These are phyloP conservation scores for Backusella mclennaniae DNA, from an alignment of 192 early-diverging fungal species.

Conservation along the genomic window DNA sequence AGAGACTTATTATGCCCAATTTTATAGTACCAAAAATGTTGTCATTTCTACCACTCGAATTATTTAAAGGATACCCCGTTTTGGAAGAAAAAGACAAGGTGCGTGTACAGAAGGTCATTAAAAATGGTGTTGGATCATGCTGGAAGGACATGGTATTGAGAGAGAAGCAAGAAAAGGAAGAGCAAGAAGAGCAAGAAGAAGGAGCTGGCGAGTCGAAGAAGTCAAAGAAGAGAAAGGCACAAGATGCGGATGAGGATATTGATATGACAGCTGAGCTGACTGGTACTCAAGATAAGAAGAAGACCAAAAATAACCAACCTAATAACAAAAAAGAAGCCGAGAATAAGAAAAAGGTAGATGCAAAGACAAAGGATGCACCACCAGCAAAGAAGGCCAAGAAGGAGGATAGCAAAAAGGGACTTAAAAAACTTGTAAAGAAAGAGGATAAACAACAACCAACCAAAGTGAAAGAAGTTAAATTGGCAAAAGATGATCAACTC, in stretches of 20 bases:
- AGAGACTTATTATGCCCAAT: not conserved
- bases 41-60: constrained; percentile 44
- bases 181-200: not conserved
- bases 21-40: constrained; percentile 43
- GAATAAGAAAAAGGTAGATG: not conserved
- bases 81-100: constrained; percentile 46
- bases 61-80: constrained; percentile 45
- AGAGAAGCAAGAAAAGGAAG: constrained; percentile 8
- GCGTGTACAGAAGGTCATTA: constrained; percentile 41
- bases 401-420: not conserved
- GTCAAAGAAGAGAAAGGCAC: constrained; percentile 24
- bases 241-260: constrained; percentile 7
- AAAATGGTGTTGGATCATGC: constrained; percentile 36
- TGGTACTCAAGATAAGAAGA: constrained; percentile 14
- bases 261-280: constrained; percentile 25
- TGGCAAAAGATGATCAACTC: constrained; percentile 21
- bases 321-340: not conserved
- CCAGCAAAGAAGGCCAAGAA: not conserved
- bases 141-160: constrained; percentile 19
- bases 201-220: constrained; percentile 6
- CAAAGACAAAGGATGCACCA: not conserved
- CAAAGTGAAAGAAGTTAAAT: constrained; percentile 1
- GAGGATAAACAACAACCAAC: not conserved
- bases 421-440: constrained; percentile 6
- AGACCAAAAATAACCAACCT: not conserved